phyloP scores from a whole-genome alignment of 768 basidiomycete genomes.

The Coprinellus aureogranulatus region DNA sequence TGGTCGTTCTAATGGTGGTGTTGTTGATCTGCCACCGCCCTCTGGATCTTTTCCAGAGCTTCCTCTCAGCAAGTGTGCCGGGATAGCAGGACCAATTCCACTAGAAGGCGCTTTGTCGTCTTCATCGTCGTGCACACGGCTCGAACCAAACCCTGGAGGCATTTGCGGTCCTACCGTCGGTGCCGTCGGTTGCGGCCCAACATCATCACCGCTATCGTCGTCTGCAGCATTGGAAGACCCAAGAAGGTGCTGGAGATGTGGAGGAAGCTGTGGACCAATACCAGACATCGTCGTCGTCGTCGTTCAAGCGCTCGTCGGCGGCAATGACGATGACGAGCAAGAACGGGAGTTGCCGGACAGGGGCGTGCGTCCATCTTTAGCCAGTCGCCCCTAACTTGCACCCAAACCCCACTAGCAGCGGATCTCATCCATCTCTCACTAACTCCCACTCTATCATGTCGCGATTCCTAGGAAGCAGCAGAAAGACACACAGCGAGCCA shows the following conservation, averaged over 20 bases:
- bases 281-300: constrained; percentile 1
- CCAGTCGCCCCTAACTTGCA: too few species aligned
- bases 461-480: not conserved
- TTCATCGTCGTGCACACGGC: not conserved
- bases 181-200: not conserved
- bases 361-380: too few species aligned
- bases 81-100: constrained; percentile 7
- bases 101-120: not conserved
- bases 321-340: too few species aligned
- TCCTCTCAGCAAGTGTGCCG: constrained; percentile 5
- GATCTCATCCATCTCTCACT: too few species aligned
- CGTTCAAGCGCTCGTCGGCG: too few species aligned
- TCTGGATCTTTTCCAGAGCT: too few species aligned
- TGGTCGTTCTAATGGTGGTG: too few species aligned
- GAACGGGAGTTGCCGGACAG: too few species aligned
- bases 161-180: constrained; percentile 2
- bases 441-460: not conserved
- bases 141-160: not conserved
- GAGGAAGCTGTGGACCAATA: constrained; percentile 14
- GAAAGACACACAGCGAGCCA: not conserved
- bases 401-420: too few species aligned
- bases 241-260: not conserved
- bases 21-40: too few species aligned
- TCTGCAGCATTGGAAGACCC: not conserved
- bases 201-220: not conserved